Evolutionary conservation across 805 yeast species (phyloP).

Genomic region (Saccharomyces jurei): DNA sequence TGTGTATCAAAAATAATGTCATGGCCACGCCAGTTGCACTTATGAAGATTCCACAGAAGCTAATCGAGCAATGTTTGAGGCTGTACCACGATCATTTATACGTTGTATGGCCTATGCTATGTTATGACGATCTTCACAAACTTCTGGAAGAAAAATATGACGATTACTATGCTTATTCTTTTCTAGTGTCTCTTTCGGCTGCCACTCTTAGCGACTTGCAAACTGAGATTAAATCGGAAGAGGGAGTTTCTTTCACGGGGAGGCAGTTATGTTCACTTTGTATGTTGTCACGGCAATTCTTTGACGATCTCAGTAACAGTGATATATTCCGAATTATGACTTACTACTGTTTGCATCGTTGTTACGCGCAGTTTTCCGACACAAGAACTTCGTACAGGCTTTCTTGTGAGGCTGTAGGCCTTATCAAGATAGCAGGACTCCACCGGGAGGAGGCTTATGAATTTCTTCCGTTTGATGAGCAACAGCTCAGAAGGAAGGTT

Average conservation of each 20-base stretch:
- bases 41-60: neutral
- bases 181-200: neutral
- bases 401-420: neutral
- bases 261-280: conserved; percentile 50
- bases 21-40: neutral
- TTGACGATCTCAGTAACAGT: conserved; percentile 44
- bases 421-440: neutral
- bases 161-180: neutral
- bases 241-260: conserved; percentile 71
- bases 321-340: neutral
- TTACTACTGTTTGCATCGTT: too few relatives aligned
- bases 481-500: neutral
- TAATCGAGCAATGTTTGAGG: neutral
- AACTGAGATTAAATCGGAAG: conserved; percentile 68
- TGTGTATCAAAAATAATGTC: too few relatives aligned
- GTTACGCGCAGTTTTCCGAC: too few relatives aligned
- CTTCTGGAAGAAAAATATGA: neutral
- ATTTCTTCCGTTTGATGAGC: neutral
- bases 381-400: too few relatives aligned
- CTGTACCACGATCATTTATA: neutral
- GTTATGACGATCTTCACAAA: neutral
- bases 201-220: conserved; percentile 42
- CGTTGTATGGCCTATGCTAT: neutral
- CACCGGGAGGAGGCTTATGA: neutral
- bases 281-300: conserved; percentile 90